These are phyloP conservation scores for Chlorella sp. DNA, from an alignment of 139 green algal genomes.

Conservation along the genomic window DNA sequence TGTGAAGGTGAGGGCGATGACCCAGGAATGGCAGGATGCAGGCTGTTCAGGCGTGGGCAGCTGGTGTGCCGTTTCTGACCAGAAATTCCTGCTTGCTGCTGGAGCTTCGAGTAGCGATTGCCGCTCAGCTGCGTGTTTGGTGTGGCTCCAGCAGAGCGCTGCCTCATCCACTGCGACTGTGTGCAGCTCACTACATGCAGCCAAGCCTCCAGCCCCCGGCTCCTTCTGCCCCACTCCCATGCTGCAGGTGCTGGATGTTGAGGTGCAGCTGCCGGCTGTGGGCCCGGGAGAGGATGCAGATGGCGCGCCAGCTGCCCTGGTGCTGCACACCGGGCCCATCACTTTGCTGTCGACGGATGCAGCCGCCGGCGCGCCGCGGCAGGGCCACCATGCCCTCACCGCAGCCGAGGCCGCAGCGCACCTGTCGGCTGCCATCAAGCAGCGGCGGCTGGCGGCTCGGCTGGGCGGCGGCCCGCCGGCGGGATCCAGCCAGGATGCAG, in stretches of 20 bases:
- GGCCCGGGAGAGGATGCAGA: not conserved
- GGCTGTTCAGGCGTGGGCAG: too few species aligned
- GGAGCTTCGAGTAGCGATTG: too few species aligned
- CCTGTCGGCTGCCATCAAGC: constrained; percentile 21
- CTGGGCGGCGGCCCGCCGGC: not conserved
- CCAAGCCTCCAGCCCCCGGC: too few species aligned
- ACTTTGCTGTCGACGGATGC: constrained; percentile 1
- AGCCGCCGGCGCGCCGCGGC: not conserved
- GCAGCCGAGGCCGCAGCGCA: constrained; percentile 12
- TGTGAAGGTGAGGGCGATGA: constrained; percentile 38
- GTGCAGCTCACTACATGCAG: too few species aligned
- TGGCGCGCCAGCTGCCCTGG: not conserved
- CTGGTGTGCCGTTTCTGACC: too few species aligned
- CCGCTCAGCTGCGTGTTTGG: too few species aligned
- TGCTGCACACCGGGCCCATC: constrained; percentile 31
- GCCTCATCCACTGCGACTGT: not conserved
- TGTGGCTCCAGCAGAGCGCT: too few species aligned
- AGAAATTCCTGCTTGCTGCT: too few species aligned
- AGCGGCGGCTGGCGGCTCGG: constrained; percentile 14
- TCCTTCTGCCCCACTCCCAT: too few species aligned
- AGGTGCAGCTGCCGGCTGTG: constrained; percentile 3
- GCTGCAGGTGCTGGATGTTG: constrained; percentile 26
- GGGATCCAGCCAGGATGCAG: not conserved
- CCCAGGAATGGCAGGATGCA: too few species aligned
- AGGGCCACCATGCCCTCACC: not conserved